phyloP scores from a whole-genome alignment of 768 basidiomycete genomes.

The Kwoniella sp. region DNA sequence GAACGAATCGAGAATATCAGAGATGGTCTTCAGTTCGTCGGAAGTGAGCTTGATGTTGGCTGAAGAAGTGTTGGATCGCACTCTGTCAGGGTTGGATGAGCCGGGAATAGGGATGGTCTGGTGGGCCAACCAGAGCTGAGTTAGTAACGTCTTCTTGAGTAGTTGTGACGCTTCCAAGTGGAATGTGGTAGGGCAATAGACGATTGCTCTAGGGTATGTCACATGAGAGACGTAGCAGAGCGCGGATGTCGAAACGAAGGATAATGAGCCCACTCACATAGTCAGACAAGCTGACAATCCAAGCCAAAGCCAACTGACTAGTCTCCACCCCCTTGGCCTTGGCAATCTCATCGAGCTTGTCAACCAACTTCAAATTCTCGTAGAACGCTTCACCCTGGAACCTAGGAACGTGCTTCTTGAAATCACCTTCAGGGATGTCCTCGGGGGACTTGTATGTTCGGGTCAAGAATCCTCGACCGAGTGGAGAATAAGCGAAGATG shows the following conservation, averaged over 20 bases:
- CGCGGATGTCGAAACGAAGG: too few relatives aligned
- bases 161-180: too few relatives aligned
- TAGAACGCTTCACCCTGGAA: constrained; percentile 60
- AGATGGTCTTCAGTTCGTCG: constrained; percentile 59
- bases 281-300: constrained; percentile 50
- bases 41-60: constrained; percentile 58
- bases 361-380: constrained; percentile 59
- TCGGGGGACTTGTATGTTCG: constrained; percentile 50
- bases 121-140: not conserved
- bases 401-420: constrained; percentile 57
- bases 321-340: constrained; percentile 58
- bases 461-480: constrained; percentile 56
- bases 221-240: too few relatives aligned
- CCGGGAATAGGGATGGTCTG: constrained; percentile 62
- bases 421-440: constrained; percentile 58
- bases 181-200: too few relatives aligned
- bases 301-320: constrained; percentile 58
- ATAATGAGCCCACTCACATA: constrained; percentile 46
- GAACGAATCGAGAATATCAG: constrained; percentile 50
- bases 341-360: constrained; percentile 58
- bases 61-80: constrained; percentile 60
- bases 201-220: too few relatives aligned
- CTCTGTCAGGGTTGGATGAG: constrained; percentile 58
- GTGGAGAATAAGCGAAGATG: constrained; percentile 65
- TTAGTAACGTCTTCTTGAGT: too few relatives aligned